A percentile compares a stretch with the other conserved stretches of the same genome.
These are phyloP conservation scores for Trichoderma erinaceum DNA, from an alignment of 495 filamentous ascomycete species.

Conservation along the genomic window DNA sequence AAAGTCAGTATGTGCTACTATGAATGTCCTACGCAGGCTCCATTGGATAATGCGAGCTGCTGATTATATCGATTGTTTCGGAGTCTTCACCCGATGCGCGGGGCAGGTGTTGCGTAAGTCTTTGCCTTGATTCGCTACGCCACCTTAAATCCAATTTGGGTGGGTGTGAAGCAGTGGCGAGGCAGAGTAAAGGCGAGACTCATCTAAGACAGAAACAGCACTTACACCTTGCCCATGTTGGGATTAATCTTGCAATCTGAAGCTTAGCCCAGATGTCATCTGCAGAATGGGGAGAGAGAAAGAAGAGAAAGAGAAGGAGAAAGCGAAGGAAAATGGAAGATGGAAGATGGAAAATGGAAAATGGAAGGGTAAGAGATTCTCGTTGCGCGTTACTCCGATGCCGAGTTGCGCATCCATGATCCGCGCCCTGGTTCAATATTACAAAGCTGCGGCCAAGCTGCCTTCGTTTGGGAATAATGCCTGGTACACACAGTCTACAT, in stretches of 20 bases:
- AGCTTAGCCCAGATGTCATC: neutral
- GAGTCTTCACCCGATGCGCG: neutral
- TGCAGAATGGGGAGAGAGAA: neutral
- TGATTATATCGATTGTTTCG: neutral
- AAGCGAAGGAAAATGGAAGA: neutral
- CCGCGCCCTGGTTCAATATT: neutral
- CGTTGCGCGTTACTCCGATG: too few relatives aligned
- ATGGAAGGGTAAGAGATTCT: neutral
- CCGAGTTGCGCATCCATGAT: too few relatives aligned
- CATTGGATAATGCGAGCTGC: neutral
- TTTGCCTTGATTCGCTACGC: neutral
- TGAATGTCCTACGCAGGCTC: too few relatives aligned
- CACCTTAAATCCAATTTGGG: neutral
- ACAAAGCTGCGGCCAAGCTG: neutral
- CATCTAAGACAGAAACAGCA: neutral
- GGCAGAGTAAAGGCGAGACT: neutral
- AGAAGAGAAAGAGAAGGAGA: neutral
- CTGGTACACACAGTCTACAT: too few relatives aligned
- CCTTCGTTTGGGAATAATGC: too few relatives aligned
- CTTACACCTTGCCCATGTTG: constrained; percentile 3
- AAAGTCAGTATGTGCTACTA: neutral
- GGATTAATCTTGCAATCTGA: neutral
- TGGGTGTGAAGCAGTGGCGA: neutral
- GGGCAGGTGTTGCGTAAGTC: neutral
- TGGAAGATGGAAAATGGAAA: neutral